These are phyloP conservation scores for Plasmodium fragile DNA, from an alignment of 169 alveolate genomes.

Conservation along the genomic window DNA sequence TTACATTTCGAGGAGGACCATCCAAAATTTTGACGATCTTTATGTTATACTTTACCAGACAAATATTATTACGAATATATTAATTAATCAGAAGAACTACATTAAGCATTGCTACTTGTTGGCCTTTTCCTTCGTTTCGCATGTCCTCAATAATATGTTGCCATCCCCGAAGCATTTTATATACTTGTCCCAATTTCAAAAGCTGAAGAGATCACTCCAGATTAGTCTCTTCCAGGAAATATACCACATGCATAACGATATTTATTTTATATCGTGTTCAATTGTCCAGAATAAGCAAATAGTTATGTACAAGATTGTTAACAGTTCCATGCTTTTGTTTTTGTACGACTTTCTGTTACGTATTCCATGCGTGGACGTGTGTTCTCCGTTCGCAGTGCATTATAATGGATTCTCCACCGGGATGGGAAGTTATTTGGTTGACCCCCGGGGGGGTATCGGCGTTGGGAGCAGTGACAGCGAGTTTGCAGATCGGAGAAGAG, in stretches of 20 bases:
- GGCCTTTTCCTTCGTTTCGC: constrained; percentile 61
- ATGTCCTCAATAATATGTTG: constrained; percentile 41
- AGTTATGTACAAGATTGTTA: constrained; percentile 65
- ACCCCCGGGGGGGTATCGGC: neutral
- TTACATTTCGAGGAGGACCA: constrained; percentile 42
- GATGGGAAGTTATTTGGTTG: neutral
- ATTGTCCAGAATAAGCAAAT: constrained; percentile 64
- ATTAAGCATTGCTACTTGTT: constrained; percentile 64
- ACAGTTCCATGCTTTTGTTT: constrained; percentile 53
- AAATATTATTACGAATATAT: constrained; percentile 57
- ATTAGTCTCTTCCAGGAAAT: constrained; percentile 41
- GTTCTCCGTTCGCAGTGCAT: constrained; percentile 48
- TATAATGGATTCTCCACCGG: constrained; percentile 55
- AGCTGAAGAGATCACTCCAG: constrained; percentile 43
- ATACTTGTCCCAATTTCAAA: constrained; percentile 22
- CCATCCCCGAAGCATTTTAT: constrained; percentile 66
- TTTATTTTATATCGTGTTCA: constrained; percentile 75
- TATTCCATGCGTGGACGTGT: constrained; percentile 42
- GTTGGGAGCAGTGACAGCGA: neutral
- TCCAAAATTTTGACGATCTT: constrained; percentile 29
- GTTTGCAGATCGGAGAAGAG: neutral
- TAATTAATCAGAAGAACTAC: constrained; percentile 72
- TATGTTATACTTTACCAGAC: constrained; percentile 65
- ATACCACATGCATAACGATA: constrained; percentile 32
- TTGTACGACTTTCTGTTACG: constrained; percentile 63